Base-by-base conservation (phyloP, 2,329 filamentous ascomycete genomes). In the Fusarium proliferatum region DNA sequence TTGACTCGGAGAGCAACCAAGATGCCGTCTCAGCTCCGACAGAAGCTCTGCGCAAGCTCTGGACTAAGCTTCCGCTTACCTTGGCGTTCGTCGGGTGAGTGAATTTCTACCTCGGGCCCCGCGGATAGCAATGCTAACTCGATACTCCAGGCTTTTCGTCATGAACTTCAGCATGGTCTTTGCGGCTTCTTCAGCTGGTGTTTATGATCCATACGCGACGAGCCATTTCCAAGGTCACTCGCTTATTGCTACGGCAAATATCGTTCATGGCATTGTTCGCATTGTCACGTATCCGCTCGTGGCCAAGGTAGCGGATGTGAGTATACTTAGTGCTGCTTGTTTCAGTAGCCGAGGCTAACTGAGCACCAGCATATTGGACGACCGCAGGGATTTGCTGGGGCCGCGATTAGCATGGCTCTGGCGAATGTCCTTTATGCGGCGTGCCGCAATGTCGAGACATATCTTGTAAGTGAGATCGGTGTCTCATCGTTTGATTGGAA, bases 111-210 rank as follows among this genome's bases (percentile, higher is more conserved):
- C 4, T 7, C 16, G 6, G 17, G 3, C 12, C 12, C 17, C n/a
- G 12, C 17, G 33, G 33, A 5, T 9, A 6, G 13, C 15, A 41
- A 19, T 6, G 2, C 21, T 59, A 15, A 61, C 45, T 4, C 4
- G 21, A 6, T 9, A 9, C 11, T 23, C 1, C 16, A 71, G 65
- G 21, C 60, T 71, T 5, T 43, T 71, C 3, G 26, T 71, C 26
- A 70, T 71, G 68, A 71, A 66, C 36, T 71, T 71, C 11, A 49
- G 41, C 23, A 71, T 71, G 68, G 48, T 58, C 19, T 38, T 71
- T 16, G 64, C 67, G 1, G 69, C 64, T n/a, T 71, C 69, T 34
- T 66, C 69, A 1, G 66, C 57, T 0, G 64, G 69, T 1, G 67
- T 71, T 16, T 70, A 70, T 5, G 66, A 71, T 36, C 68, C 68